Evolutionary conservation across 2,329 filamentous ascomycete species (phyloP), one percentile per base, ranked within the genome.

Genomic region (Arachnomyces sp.): DNA sequence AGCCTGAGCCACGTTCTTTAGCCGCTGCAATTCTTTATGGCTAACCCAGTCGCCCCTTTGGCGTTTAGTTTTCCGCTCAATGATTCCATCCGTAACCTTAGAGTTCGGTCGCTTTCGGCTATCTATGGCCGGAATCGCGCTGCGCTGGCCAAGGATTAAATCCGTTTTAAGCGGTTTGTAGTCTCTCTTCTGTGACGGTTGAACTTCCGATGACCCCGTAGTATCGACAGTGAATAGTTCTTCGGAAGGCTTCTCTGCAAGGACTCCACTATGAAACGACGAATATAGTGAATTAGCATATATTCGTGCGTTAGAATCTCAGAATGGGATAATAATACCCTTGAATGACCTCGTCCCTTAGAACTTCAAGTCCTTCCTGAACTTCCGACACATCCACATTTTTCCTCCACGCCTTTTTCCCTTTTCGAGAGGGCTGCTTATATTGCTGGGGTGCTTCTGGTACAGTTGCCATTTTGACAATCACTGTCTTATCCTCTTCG

Each of bases 381-480:
- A 98, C 78, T 47, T 94, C 82, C 18, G 86, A 83, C 46, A 96
- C 78, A 66, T 98, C 87, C 63, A 98, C 87, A 68, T 98, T 95
- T 65, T 96, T 98, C 59, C 92, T 78, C 92, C 92, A 98, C 25
- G 92, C 90, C 70, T 94, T 96, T 68, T 96, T 96, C 54, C 93
- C 92, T 63, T 98, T 98, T 60, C 92, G 77, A 4, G 90, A 96
- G 17, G 88, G 79, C 64, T 98, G 92, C 48, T 78, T 88, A 66
- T 83, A 80, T 51, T 93, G 86, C 47, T 82, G 79, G 8, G 88
- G 89, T 13, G 86, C 83, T 36, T 57, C 52, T 18, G 59, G 44
- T 18, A 49, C 46, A n/a, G 53, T 44, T 36, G 62, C 58, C 62
- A 66, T 66, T 31, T 37, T 52, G 40, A 37, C 28, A n/a, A n/a